Conservation (phyloP, 139 green algal genomes). For the Chlorella sp. region DNA sequence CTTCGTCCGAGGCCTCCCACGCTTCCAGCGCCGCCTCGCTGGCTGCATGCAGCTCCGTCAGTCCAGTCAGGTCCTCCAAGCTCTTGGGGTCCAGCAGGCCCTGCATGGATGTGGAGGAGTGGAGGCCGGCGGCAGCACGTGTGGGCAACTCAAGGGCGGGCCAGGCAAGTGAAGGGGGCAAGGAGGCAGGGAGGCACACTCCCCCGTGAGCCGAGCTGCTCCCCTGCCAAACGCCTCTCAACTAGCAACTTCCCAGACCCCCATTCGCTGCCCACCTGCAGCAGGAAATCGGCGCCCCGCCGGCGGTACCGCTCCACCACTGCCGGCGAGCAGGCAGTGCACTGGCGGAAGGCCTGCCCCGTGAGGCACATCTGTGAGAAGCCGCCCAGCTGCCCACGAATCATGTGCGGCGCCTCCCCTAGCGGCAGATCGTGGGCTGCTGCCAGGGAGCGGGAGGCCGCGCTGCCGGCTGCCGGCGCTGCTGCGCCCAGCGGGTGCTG, state of each 20-base stretch:
- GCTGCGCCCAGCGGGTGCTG: conserved; percentile 72
- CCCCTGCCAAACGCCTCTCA: too few relatives aligned
- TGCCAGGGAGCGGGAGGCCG: background rate
- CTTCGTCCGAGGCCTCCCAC: background rate
- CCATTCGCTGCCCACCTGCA: conserved; percentile 35
- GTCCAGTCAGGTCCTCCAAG: conserved; percentile 85
- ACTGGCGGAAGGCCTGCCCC: conserved; percentile 86
- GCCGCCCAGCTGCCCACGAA: conserved; percentile 51
- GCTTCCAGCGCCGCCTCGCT: conserved; percentile 43
- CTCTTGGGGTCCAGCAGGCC: conserved; percentile 48
- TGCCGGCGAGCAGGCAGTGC: conserved; percentile 88
- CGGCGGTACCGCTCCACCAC: conserved; percentile 76
- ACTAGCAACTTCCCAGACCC: too few relatives aligned
- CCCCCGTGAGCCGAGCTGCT: too few relatives aligned
- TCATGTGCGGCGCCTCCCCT: conserved; percentile 74
- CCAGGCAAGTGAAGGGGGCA: background rate
- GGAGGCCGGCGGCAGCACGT: background rate
- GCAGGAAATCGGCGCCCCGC: conserved; percentile 69
- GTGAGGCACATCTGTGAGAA: conserved; percentile 71
- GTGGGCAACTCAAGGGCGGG: background rate
- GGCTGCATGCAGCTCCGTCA: conserved; percentile 72
- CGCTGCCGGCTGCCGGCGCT: conserved; percentile 50
- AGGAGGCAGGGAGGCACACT: background rate
- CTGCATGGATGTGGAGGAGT: background rate
- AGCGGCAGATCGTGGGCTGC: conserved; percentile 56